Base-by-base conservation (phyloP, 169 alveolate genomes). In the Cryptosporidium parvum region DNA sequence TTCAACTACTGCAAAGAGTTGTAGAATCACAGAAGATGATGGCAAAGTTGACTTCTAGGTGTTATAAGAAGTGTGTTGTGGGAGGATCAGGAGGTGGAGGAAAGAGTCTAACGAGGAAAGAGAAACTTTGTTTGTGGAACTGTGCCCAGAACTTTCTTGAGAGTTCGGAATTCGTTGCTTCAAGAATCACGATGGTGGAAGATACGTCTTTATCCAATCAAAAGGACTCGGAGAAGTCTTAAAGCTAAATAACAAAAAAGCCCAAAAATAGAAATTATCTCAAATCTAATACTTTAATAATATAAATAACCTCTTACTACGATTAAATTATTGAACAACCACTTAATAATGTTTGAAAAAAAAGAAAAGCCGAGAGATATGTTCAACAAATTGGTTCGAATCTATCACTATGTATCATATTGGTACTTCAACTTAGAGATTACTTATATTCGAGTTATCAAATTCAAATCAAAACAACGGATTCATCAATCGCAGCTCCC, bases 121-220 rank as follows among this genome's bases (percentile, higher is more conserved):
- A 86, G 33, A 67, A 86, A 69, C 58, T 26, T 21, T 86, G 92
- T 56, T 35, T 86, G 7, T 86, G 92, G 92, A 68, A 70, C 48
- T 86, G 92, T 51, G 87, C 92, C 16, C 86, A 72, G 85, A 86
- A 72, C 18, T 73, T 71, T 45, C 69, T 86, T 35, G 87, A 86
- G 48, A 59, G 85, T n/a, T 62, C 71, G n/a, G 92, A 65, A 39
- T 86, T 86, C 45, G 61, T 86, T 3, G 10, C 44, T 16, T 31
- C 56, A n/a, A 80, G 75, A 10, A 56, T 56, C 18, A 26, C 67
- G 5, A n/a, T 56, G 67, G 14, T 37, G 67, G 67, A 56, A 26
- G 67, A 56, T 56, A 21, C 56, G 12, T 12, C 56, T 48, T 48
- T 21, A 0, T 48, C 56, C 21, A 48, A 48, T 48, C 3, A 48